Conservation (phyloP, 1,284 basidiomycete genomes). For the Moniliophthora roreri region DNA sequence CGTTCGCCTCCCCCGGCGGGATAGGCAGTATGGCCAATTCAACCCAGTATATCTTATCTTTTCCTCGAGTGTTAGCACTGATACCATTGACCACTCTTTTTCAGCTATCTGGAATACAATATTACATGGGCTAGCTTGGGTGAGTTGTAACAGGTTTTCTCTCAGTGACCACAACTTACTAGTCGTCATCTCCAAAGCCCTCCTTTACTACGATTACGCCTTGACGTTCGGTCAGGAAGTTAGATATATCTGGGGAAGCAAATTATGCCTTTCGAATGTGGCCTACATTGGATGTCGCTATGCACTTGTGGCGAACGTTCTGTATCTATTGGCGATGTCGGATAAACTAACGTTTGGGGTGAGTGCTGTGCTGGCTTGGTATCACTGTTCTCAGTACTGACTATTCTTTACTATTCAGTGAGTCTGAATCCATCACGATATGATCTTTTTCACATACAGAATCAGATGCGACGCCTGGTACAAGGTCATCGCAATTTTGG, state of each 20-base stretch:
- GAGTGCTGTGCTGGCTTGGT: neutral
- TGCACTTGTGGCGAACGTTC: conserved; percentile 23
- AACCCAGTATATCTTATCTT: neutral
- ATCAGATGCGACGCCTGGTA: conserved; percentile 19
- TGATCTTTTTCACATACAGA: too few species aligned
- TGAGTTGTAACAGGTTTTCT: neutral
- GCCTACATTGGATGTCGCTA: conserved; percentile 25
- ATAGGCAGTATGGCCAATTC: neutral
- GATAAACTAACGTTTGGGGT: conserved; percentile 18
- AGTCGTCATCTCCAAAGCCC: conserved; percentile 7
- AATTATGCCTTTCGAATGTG: conserved; percentile 20
- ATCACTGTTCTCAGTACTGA: too few species aligned
- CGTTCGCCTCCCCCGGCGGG: neutral
- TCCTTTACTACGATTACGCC: conserved; percentile 22
- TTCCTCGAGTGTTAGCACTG: neutral
- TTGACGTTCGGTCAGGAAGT: conserved; percentile 24
- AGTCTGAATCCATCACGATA: neutral
- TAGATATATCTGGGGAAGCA: conserved; percentile 23
- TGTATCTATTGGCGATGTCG: conserved; percentile 23
- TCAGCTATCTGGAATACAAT: conserved; percentile 8
- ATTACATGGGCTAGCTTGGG: conserved; percentile 15
- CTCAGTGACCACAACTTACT: neutral
- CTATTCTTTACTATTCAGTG: neutral
- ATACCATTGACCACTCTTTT: neutral
- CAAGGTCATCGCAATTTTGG: conserved; percentile 15